Evolutionary conservation across 345 rosid species (phyloP).

Genomic region (Salix purpurea): DNA sequence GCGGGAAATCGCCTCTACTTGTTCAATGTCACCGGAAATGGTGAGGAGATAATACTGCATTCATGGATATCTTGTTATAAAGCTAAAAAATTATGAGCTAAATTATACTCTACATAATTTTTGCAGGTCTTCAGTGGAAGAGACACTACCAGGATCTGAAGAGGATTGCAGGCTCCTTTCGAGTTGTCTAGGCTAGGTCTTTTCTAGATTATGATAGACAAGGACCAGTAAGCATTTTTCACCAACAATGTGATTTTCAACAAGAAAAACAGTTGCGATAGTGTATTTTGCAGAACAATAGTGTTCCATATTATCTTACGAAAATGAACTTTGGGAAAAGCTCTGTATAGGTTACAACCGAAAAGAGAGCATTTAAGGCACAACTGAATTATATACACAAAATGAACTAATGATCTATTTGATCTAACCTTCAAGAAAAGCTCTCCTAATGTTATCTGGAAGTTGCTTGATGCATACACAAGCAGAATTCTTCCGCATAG

Average conservation of each 20-base stretch:
- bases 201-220: background rate
- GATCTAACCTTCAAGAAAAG: background rate
- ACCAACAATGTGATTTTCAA: background rate
- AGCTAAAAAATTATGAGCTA: background rate
- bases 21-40: constrained; percentile 68
- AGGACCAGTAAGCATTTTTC: background rate
- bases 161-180: constrained; percentile 83
- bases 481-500: background rate
- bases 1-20: constrained; percentile 91
- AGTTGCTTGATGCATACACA: background rate
- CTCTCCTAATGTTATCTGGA: background rate
- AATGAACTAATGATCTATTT: background rate
- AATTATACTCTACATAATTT: background rate
- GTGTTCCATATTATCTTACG: background rate
- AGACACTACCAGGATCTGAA: constrained; percentile 84
- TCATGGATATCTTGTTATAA: background rate
- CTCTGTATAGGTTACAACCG: background rate
- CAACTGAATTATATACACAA: background rate
- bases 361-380: background rate
- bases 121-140: constrained; percentile 91
- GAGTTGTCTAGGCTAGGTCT: constrained; percentile 45
- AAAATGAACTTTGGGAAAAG: background rate
- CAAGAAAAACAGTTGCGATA: background rate
- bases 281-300: background rate
- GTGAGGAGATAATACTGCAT: constrained; percentile 26